A percentile compares a stretch with the other conserved stretches of the same genome.
Evolutionary conservation across 139 green algal species (phyloP).

Genomic region (Coccomyxa sp.): DNA sequence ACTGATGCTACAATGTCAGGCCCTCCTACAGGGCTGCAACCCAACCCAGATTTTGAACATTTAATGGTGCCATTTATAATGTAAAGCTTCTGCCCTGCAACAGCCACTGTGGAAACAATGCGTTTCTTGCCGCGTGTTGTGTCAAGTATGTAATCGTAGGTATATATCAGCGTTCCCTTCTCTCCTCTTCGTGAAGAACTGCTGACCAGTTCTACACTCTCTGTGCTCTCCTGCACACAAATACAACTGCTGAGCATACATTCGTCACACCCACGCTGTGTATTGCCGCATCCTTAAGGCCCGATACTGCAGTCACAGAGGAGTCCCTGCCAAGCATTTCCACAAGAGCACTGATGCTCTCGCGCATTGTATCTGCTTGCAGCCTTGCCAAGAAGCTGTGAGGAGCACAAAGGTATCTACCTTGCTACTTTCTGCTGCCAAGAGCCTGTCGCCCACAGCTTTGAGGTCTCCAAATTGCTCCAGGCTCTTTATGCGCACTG

Average conservation of each 20-base stretch:
- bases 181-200: constrained; percentile 12
- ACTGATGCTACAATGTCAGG: background rate
- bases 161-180: constrained; percentile 27
- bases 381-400: background rate
- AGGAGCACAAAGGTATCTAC: background rate
- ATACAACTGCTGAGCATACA: background rate
- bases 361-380: no score
- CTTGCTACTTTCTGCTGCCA: constrained; percentile 43
- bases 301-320: no score
- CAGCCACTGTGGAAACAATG: constrained; percentile 66
- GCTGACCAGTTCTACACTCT: constrained; percentile 39
- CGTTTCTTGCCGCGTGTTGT: constrained; percentile 70
- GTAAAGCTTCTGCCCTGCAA: constrained; percentile 60
- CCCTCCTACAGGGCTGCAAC: background rate
- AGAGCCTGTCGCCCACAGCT: constrained; percentile 48
- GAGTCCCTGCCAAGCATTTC: no score
- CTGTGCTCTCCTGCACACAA: constrained; percentile 61
- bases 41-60: constrained; percentile 20
- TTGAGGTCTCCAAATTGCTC: constrained; percentile 58
- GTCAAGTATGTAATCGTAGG: constrained; percentile 41
- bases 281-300: no score
- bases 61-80: constrained; percentile 64
- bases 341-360: no score
- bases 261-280: no score
- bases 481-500: constrained; percentile 55